Percentiles rank a stretch among this genome's conserved stretches.
These are phyloP conservation scores for Talaromyces sp. DNA, from an alignment of 2,329 filamentous ascomycete species.

Conservation along the genomic window DNA sequence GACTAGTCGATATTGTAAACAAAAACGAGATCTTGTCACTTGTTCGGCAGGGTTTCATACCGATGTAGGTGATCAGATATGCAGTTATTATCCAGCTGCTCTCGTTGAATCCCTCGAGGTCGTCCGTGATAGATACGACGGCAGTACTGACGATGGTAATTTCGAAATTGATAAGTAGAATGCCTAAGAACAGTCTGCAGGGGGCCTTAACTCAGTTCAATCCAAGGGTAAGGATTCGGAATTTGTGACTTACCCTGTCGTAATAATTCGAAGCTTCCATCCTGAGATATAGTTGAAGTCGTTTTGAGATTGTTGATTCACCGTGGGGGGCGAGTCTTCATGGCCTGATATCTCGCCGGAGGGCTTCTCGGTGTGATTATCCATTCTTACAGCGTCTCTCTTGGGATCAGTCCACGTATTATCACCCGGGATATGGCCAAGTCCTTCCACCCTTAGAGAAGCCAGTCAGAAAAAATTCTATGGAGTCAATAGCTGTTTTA, in stretches of 20 bases:
- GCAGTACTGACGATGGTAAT: slow-evolving; percentile 9
- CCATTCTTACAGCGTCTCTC: background rate
- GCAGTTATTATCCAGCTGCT: slow-evolving; percentile 9
- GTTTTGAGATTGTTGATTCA: background rate
- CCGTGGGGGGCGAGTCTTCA: background rate
- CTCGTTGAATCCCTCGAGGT: slow-evolving; percentile 5
- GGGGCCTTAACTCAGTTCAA: background rate
- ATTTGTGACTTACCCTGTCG: background rate
- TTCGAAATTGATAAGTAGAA: slow-evolving; percentile 11
- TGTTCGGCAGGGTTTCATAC: background rate
- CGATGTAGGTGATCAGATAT: slow-evolving; percentile 12
- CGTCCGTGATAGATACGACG: slow-evolving; percentile 4
- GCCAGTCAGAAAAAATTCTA: background rate
- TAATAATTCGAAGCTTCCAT: background rate
- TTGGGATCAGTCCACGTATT: background rate
- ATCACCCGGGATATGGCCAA: background rate
- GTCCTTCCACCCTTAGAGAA: background rate
- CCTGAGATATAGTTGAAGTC: slow-evolving; percentile 3
- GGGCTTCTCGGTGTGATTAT: background rate
- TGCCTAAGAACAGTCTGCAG: slow-evolving; percentile 1
- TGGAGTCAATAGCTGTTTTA: background rate
- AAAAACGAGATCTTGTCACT: background rate
- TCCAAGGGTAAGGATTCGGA: background rate
- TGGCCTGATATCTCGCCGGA: background rate
- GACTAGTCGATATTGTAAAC: background rate